Evolutionary conservation across 345 rosid genomes (phyloP).

Genomic region (Arabidopsis arenosa): DNA sequence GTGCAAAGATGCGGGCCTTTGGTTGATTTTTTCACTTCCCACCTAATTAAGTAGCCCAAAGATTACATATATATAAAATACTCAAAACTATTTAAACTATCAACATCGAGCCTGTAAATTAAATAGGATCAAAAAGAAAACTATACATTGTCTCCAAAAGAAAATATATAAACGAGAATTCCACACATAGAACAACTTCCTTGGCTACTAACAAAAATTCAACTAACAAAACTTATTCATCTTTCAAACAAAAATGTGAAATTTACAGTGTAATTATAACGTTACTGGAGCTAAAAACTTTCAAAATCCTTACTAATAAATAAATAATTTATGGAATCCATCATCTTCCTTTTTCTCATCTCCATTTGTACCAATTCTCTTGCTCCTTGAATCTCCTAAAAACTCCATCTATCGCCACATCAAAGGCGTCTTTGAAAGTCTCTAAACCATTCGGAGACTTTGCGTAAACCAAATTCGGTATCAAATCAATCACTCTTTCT

Average conservation of each 20-base stretch:
- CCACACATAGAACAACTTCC: conserved; percentile 22
- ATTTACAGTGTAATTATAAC: conserved; percentile 43
- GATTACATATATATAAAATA: neutral
- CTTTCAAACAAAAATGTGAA: conserved; percentile 32
- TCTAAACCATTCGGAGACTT: conserved; percentile 66
- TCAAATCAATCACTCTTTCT: conserved; percentile 69
- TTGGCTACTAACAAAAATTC: conserved; percentile 26
- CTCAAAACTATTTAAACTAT: neutral
- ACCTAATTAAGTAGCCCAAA: conserved; percentile 16
- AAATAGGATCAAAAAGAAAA: neutral
- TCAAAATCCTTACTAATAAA: conserved; percentile 27
- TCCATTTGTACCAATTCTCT: conserved; percentile 70
- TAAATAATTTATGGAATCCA: conserved; percentile 26
- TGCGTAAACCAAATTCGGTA: conserved; percentile 77
- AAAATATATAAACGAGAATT: conserved; percentile 5
- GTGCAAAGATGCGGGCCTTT: conserved; percentile 11
- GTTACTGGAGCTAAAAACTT: conserved; percentile 20
- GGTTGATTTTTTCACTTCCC: conserved; percentile 12
- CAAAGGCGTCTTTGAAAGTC: conserved; percentile 81
- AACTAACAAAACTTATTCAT: conserved; percentile 42
- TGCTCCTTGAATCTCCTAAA: conserved; percentile 81
- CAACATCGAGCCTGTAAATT: neutral
- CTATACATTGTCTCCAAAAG: neutral
- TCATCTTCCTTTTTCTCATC: conserved; percentile 32
- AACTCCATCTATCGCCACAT: conserved; percentile 87